Evolutionary conservation across 2,329 filamentous ascomycete genomes (phyloP).

Genomic region (Exophiala aquamarina): DNA sequence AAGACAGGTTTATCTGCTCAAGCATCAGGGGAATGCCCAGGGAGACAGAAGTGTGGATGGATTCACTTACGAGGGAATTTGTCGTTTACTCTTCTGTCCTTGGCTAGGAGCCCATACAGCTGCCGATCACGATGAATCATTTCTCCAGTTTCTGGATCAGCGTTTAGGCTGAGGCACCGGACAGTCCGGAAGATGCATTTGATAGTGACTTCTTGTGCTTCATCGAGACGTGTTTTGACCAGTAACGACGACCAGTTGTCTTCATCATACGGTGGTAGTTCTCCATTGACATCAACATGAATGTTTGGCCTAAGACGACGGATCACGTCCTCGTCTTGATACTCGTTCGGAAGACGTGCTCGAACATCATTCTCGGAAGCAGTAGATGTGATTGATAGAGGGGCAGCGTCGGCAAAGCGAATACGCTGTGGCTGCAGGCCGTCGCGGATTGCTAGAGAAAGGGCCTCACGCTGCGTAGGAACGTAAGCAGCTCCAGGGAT

Average conservation of each 20-base stretch:
- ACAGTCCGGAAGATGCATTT: conserved; percentile 28
- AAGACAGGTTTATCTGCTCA: conserved; percentile 25
- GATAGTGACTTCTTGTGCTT: conserved; percentile 25
- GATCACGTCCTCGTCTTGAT: conserved; percentile 25
- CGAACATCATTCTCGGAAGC: conserved; percentile 24
- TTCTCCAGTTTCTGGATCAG: conserved; percentile 25
- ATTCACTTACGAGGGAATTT: conserved; percentile 24
- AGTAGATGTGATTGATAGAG: conserved; percentile 24
- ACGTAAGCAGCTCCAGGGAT: conserved; percentile 28
- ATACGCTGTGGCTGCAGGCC: conserved; percentile 26
- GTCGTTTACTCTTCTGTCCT: conserved; percentile 25
- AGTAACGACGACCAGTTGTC: conserved; percentile 27
- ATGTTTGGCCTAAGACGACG: conserved; percentile 25
- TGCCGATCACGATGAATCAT: conserved; percentile 25
- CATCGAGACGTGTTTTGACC: conserved; percentile 20
- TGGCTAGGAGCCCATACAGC: conserved; percentile 26
- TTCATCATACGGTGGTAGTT: conserved; percentile 24
- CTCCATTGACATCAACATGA: conserved; percentile 22
- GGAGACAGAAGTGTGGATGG: not conserved
- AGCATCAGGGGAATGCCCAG: not conserved
- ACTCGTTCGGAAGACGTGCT: conserved; percentile 18
- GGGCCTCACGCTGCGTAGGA: conserved; percentile 23
- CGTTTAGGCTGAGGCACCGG: conserved; percentile 27
- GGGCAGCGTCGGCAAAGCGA: conserved; percentile 26
- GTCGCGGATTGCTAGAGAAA: conserved; percentile 23